A percentile compares a stretch with the other conserved stretches of the same genome.
phyloP scores from a whole-genome alignment of 768 basidiomycete genomes.

The Suillus fuscotomentosus region DNA sequence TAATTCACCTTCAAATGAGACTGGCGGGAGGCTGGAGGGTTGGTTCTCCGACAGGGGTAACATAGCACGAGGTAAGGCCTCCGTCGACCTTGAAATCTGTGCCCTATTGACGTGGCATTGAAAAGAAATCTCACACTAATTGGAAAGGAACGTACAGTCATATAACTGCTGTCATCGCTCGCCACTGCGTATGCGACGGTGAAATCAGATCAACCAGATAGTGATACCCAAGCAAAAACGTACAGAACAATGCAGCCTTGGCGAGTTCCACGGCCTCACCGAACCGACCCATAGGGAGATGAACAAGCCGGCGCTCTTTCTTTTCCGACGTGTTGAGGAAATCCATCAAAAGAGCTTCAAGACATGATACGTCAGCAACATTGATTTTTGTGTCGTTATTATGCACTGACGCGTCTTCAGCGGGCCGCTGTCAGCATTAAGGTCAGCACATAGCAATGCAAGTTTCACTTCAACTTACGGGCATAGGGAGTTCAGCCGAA shows the following conservation, averaged over 20 bases:
- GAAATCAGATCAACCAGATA: constrained; percentile 6
- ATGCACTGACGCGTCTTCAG: constrained; percentile 81
- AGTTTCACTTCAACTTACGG: constrained; percentile 58
- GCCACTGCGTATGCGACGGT: constrained; percentile 53
- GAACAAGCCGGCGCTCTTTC: constrained; percentile 83
- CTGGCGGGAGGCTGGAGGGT: constrained; percentile 69
- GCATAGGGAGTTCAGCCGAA: constrained; percentile 93
- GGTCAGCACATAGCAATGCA: constrained; percentile 3
- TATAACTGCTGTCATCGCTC: constrained; percentile 93
- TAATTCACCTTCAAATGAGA: constrained; percentile 36
- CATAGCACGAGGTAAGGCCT: constrained; percentile 89
- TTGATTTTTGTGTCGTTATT: neutral
- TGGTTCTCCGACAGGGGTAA: constrained; percentile 83
- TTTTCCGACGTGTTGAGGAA: constrained; percentile 97
- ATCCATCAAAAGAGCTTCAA: constrained; percentile 92
- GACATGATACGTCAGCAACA: neutral
- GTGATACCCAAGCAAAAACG: constrained; percentile 34
- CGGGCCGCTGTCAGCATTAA: constrained; percentile 63
- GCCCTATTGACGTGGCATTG: constrained; percentile 44
- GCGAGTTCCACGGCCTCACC: constrained; percentile 97
- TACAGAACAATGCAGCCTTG: constrained; percentile 89
- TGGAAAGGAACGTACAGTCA: constrained; percentile 63
- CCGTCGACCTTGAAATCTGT: constrained; percentile 97
- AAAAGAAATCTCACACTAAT: constrained; percentile 6
- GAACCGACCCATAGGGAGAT: constrained; percentile 96